These are phyloP conservation scores for Lachnum nothofagi DNA, from an alignment of 2,329 filamentous ascomycete genomes.

Conservation along the genomic window DNA sequence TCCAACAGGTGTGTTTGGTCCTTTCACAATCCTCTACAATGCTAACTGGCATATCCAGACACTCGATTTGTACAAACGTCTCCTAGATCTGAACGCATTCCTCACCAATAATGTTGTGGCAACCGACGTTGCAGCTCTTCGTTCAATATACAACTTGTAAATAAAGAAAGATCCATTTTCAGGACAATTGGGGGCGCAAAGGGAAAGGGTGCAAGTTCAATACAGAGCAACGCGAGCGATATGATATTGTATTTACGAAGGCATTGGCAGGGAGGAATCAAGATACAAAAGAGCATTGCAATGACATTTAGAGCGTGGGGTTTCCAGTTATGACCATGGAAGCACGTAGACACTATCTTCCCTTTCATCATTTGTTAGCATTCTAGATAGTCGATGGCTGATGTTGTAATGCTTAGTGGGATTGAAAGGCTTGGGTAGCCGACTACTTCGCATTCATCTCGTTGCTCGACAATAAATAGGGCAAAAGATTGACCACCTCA, in stretches of 20 bases:
- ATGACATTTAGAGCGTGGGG: conserved; percentile 4
- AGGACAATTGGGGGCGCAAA: conserved; percentile 2
- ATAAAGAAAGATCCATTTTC: conserved; percentile 25
- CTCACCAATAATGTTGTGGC: conserved; percentile 31
- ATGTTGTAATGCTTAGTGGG: background rate
- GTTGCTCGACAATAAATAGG: no score
- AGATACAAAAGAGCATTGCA: conserved; percentile 8
- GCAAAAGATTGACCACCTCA: no score
- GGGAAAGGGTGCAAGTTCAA: conserved; percentile 6
- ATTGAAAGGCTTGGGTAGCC: background rate
- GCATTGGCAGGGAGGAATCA: conserved; percentile 5
- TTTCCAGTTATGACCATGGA: background rate
- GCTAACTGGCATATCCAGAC: conserved; percentile 36
- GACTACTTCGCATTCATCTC: no score
- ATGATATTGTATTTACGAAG: conserved; percentile 16
- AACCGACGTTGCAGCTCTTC: conserved; percentile 24
- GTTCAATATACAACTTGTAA: conserved; percentile 32
- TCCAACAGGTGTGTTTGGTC: conserved; percentile 28
- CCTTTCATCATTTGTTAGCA: background rate
- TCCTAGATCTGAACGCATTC: conserved; percentile 49
- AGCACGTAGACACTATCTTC: conserved; percentile 1
- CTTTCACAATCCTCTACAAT: background rate
- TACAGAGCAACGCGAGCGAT: conserved; percentile 2
- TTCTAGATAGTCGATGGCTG: conserved; percentile 3
- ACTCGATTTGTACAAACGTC: conserved; percentile 47